Conservation (phyloP, 2,329 filamentous ascomycete species). For the Sclerotinia trifoliorum region DNA sequence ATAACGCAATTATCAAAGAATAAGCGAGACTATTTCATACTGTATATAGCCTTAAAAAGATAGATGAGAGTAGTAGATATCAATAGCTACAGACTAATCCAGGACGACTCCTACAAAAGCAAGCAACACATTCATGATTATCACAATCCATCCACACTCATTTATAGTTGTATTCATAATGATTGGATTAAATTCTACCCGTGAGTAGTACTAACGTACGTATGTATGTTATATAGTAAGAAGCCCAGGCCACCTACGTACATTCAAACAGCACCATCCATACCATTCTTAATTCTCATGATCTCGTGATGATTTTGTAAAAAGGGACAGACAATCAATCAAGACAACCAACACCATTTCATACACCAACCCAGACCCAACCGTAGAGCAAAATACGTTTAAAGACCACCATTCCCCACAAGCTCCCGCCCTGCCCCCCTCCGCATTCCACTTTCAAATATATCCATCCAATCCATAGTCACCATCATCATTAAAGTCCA, state of each 20-base stretch:
- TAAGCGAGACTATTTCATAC: no score
- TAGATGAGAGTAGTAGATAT: no score
- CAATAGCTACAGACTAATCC: no score
- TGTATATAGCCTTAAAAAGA: no score
- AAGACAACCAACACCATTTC: conserved; percentile 11
- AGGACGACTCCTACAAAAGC: no score
- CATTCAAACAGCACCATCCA: conserved; percentile 9
- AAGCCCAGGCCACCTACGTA: not conserved
- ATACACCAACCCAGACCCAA: conserved; percentile 7
- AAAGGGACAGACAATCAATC: conserved; percentile 5
- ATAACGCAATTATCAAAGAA: conserved; percentile 34
- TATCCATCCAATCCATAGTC: conserved; percentile 15
- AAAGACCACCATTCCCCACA: conserved; percentile 7
- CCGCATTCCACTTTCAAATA: conserved; percentile 15
- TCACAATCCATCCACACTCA: not conserved
- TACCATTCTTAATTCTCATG: conserved; percentile 16
- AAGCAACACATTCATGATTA: not conserved
- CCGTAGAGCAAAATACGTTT: conserved; percentile 1
- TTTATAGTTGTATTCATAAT: not conserved
- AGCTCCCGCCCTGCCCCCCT: conserved; percentile 5
- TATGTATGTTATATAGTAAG: conserved; percentile 14
- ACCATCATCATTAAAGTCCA: conserved; percentile 15
- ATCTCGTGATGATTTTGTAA: conserved; percentile 15
- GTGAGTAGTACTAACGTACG: conserved; percentile 12
- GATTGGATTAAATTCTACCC: conserved; percentile 15